Evolutionary conservation across 306 rosid species (phyloP), one percentile per base, ranked within the genome.

Genomic region (Casuarina glauca): DNA sequence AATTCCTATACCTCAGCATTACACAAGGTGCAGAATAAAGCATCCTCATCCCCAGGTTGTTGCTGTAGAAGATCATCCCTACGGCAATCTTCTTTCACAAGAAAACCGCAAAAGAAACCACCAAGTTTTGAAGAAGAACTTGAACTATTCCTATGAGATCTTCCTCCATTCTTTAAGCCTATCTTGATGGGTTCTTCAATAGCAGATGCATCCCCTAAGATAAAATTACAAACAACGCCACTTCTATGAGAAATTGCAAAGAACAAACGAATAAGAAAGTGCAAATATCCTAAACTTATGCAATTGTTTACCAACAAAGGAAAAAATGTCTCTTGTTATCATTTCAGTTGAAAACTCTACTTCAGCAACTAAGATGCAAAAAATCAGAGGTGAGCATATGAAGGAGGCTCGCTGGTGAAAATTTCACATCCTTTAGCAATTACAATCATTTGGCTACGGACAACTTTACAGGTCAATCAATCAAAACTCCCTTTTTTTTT

Each of bases 1-100:
- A 83, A 45, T 49, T 54, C 64, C 41, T 51, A 32, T 73, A 90
- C 97, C 93, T 92, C 96, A 55, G 93, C 91, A 82, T 92, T 90
- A 89, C 97, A 92, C 85, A 90, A 82, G 64, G 97, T 88, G 89
- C 97, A 90, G 88, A 90, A 92, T 61, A 92, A 81, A 81, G 86
- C 88, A 38, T 90, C 96, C 71, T 86, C 88, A 70, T 86, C 96
- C 82, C 91, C 92, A 76, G 90, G 83, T 76, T 86, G 83, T 64
- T 81, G 86, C 79, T 87, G 95, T 53, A 80, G 80, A 86, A 39
- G 43, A 76, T 90, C 96, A 78, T 85, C 81, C 48, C 74, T 80
- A 53, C 83, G 72, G 80, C 93, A 92, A 81, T 92, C 93, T 89
- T 90, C 93, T 78, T 61, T 86, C 5, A 80, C 88, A 80, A 92